Conservation (phyloP, 2,329 filamentous ascomycete species). For the Fusarium circinatum region DNA sequence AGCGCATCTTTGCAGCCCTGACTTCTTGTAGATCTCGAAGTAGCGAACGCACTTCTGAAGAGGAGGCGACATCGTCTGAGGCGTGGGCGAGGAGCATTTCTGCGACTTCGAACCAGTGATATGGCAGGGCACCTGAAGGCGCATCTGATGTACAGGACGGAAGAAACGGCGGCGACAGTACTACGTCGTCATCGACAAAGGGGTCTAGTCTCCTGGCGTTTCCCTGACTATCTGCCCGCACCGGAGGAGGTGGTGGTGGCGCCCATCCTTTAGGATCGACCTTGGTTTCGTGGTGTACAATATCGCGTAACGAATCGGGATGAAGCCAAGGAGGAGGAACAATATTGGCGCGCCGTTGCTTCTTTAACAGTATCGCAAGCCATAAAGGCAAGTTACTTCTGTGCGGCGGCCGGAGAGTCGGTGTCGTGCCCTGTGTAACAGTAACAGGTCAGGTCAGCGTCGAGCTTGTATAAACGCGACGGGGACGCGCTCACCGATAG, state of each 20-base stretch:
- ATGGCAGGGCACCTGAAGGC: conserved; percentile 79
- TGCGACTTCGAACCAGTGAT: conserved; percentile 93
- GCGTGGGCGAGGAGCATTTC: conserved; percentile 89
- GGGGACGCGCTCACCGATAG: conserved; percentile 74
- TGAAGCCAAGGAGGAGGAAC: conserved; percentile 90
- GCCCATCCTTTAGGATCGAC: conserved; percentile 78
- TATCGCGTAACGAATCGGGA: conserved; percentile 76
- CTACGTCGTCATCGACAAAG: conserved; percentile 42
- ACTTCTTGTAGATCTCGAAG: conserved; percentile 87
- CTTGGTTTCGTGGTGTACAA: conserved; percentile 84
- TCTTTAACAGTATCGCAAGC: conserved; percentile 94
- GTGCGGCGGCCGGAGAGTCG: conserved; percentile 81
- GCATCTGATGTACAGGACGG: conserved; percentile 77
- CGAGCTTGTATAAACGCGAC: conserved; percentile 24
- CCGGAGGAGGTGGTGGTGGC: conserved; percentile 75
- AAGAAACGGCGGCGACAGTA: conserved; percentile 79
- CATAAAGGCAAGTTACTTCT: conserved; percentile 85
- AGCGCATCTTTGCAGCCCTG: conserved; percentile 86
- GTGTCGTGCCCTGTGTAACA: conserved; percentile 75
- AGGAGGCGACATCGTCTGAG: conserved; percentile 79
- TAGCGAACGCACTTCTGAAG: conserved; percentile 78
- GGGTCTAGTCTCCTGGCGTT: conserved; percentile 51
- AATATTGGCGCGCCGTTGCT: conserved; percentile 93
- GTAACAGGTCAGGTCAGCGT: conserved; percentile 28
- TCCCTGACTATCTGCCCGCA: conserved; percentile 59